Percentiles rank a stretch among this genome's conserved stretches.
These are phyloP conservation scores for Epichloe gansuensis DNA, from an alignment of 2,329 filamentous ascomycete species.

Conservation along the genomic window DNA sequence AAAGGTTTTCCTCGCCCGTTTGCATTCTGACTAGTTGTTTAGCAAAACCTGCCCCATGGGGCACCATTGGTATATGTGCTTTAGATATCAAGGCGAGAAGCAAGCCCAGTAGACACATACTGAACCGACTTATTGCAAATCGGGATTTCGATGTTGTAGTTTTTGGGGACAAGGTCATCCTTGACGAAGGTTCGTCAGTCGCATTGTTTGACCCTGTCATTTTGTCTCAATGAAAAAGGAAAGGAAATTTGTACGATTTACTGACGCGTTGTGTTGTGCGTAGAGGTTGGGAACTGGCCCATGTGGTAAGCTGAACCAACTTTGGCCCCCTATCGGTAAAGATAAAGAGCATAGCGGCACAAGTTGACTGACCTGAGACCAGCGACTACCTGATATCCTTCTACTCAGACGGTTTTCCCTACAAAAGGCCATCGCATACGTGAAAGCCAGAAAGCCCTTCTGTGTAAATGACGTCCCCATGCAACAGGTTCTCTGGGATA, in stretches of 20 bases:
- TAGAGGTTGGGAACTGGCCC: slow-evolving; percentile 91
- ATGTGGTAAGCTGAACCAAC: slow-evolving; percentile 48
- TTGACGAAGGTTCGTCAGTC: slow-evolving; percentile 63
- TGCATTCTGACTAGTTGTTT: slow-evolving; percentile 16
- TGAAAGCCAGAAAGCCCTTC: slow-evolving; percentile 84
- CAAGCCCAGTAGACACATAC: slow-evolving; percentile 91
- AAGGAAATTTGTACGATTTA: background rate
- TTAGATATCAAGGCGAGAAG: slow-evolving; percentile 91
- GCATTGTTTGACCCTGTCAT: background rate
- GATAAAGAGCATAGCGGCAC: slow-evolving; percentile 21
- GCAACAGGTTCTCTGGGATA: slow-evolving; percentile 95
- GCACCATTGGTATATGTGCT: slow-evolving; percentile 83
- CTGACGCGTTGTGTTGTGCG: background rate
- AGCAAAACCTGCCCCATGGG: slow-evolving; percentile 47
- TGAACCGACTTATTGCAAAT: slow-evolving; percentile 82
- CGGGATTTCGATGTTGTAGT: slow-evolving; percentile 93
- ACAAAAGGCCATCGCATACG: slow-evolving; percentile 94
- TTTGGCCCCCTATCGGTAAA: slow-evolving; percentile 18
- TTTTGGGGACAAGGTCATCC: slow-evolving; percentile 96
- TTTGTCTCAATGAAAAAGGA: background rate
- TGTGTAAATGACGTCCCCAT: slow-evolving; percentile 96
- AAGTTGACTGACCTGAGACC: slow-evolving; percentile 4
- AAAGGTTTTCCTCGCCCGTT: background rate
- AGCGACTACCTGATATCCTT: slow-evolving; percentile 94
- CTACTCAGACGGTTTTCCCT: slow-evolving; percentile 93